Evolutionary conservation across 495 filamentous ascomycete species (phyloP).

Genomic region (Cercophora sp.): DNA sequence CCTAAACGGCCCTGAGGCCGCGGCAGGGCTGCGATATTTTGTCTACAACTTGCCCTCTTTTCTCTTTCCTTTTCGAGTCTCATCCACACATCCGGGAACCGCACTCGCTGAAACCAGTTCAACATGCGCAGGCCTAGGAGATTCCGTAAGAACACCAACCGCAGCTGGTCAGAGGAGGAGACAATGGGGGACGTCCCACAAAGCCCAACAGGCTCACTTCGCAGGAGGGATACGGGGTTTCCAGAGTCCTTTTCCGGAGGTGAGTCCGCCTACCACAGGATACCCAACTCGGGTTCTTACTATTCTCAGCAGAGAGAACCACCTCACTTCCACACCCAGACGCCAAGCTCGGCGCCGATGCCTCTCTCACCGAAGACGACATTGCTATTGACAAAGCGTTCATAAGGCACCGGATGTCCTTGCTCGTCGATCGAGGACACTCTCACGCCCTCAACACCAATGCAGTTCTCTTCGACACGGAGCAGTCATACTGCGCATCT

Average conservation of each 20-base stretch:
- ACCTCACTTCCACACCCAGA: slow-evolving; percentile 36
- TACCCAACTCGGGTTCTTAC: background rate
- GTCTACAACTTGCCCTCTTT: background rate
- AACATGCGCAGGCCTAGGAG: slow-evolving; percentile 25
- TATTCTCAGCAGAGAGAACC: slow-evolving; percentile 22
- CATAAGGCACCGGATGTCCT: slow-evolving; percentile 22
- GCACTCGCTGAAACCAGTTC: slow-evolving; percentile 9
- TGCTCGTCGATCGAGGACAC: slow-evolving; percentile 16
- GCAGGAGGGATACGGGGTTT: slow-evolving; percentile 32
- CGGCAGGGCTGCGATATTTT: no score
- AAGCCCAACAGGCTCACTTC: slow-evolving; percentile 21
- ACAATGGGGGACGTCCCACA: slow-evolving; percentile 17
- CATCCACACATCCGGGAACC: background rate
- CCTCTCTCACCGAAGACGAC: slow-evolving; percentile 30
- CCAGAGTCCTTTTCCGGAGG: slow-evolving; percentile 31
- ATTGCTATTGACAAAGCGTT: slow-evolving; percentile 22
- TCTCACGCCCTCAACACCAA: slow-evolving; percentile 2
- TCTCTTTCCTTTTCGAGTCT: background rate
- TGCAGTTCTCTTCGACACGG: background rate
- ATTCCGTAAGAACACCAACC: slow-evolving; percentile 14
- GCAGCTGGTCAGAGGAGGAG: slow-evolving; percentile 17
- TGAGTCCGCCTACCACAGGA: slow-evolving; percentile 15
- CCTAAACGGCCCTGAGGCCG: no score
- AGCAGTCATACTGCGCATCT: background rate
- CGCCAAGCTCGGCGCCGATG: slow-evolving; percentile 30